Conservation (phyloP, 2,329 filamentous ascomycete genomes). For the Aspergillus pseudoviridinutans region DNA sequence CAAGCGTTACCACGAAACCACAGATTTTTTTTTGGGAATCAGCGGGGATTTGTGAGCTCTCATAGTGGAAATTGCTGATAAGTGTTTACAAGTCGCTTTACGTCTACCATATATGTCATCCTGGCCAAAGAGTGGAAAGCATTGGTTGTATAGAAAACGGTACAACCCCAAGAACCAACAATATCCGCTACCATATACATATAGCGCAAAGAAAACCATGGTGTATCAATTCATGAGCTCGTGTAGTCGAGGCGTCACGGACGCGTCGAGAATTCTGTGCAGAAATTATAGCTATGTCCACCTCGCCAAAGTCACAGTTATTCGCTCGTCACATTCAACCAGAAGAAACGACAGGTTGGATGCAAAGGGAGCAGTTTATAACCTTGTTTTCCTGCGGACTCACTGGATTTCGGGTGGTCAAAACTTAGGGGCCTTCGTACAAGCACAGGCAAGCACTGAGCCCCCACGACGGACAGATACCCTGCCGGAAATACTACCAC, state of each 20-base stretch:
- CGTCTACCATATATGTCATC: no score
- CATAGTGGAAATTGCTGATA: no score
- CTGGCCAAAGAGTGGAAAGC: no score
- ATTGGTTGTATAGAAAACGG: no score
- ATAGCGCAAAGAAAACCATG: conserved; percentile 13
- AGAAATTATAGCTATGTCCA: conserved; percentile 18
- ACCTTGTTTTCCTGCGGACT: not conserved
- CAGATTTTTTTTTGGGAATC: no score
- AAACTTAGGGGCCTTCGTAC: not conserved
- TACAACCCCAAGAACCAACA: no score
- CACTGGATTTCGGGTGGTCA: not conserved
- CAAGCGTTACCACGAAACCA: not conserved
- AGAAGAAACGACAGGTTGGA: not conserved
- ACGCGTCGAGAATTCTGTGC: conserved; percentile 19
- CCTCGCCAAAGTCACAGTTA: conserved; percentile 13
- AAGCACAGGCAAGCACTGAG: not conserved
- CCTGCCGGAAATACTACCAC: not conserved
- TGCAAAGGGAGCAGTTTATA: not conserved
- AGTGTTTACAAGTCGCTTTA: no score
- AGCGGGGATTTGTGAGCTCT: no score
- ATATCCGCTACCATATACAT: no score
- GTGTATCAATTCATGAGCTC: conserved; percentile 28
- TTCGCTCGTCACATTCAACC: conserved; percentile 7
- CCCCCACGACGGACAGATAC: not conserved
- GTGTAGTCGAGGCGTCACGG: conserved; percentile 23